Conservation (phyloP, 2,329 filamentous ascomycete genomes). For the Alternaria conjuncta region DNA sequence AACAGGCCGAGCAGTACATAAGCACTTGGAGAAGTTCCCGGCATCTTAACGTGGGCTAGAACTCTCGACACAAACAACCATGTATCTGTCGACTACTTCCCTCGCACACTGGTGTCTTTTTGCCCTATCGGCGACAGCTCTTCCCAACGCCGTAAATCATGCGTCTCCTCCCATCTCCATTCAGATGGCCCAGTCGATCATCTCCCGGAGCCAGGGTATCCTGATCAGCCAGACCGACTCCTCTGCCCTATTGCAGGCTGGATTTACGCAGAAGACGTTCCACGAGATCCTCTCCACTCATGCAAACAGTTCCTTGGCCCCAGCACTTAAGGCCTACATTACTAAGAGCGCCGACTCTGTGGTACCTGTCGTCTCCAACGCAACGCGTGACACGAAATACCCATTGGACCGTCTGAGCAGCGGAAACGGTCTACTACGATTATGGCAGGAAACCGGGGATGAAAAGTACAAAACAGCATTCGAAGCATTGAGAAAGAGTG, state of each 20-base stretch:
- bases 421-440: conserved; percentile 33
- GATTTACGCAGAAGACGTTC: conserved; percentile 45
- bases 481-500: conserved; percentile 27
- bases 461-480: conserved; percentile 16
- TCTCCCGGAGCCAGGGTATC: conserved; percentile 42
- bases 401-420: conserved; percentile 42
- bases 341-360: conserved; percentile 28
- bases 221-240: conserved; percentile 21
- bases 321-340: conserved; percentile 12
- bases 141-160: background rate
- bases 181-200: conserved; percentile 38
- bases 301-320: background rate
- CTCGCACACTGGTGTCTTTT: background rate
- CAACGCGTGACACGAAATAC: conserved; percentile 23
- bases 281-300: conserved; percentile 19
- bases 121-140: background rate
- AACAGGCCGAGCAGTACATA: background rate
- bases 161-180: conserved; percentile 14
- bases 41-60: background rate
- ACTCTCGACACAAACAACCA: background rate
- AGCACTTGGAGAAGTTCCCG: background rate
- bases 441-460: conserved; percentile 20
- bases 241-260: conserved; percentile 38
- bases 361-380: conserved; percentile 19
- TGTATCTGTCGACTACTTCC: background rate